Conservation (phyloP, 371 early-diverging fungal genomes). For the Mortierella sp. region DNA sequence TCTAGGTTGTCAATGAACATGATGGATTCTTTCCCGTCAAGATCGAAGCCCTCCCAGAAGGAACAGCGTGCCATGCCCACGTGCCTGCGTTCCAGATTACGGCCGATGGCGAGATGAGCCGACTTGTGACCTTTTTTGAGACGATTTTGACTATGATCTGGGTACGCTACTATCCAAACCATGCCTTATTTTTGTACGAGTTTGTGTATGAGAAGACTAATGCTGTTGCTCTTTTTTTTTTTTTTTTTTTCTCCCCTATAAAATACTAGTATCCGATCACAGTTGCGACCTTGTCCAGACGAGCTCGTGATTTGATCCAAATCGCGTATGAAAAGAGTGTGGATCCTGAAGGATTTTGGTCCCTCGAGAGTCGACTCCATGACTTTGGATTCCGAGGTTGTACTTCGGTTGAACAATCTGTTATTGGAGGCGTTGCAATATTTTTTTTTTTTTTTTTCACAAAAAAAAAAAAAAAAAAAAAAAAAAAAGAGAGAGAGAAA, state of each 20-base stretch:
- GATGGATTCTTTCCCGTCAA: constrained; percentile 84
- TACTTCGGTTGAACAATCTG: constrained; percentile 85
- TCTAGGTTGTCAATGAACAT: constrained; percentile 76
- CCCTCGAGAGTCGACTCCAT: constrained; percentile 73
- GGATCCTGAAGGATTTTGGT: constrained; percentile 60
- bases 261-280: constrained; percentile 83
- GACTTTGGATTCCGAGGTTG: constrained; percentile 93
- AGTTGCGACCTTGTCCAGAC: constrained; percentile 83
- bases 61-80: constrained; percentile 80
- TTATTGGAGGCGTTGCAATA: constrained; percentile 79
- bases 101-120: constrained; percentile 72
- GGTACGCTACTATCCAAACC: constrained; percentile 53
- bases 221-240: not conserved
- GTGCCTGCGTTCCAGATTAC: constrained; percentile 81
- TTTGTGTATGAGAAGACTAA: not conserved
- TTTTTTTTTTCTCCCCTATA: not conserved
- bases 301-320: constrained; percentile 66
- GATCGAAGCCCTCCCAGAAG: constrained; percentile 79
- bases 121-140: constrained; percentile 85
- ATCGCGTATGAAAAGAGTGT: constrained; percentile 68
- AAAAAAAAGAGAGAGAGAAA: too few relatives aligned
- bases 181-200: not conserved
- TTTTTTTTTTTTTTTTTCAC: constrained; percentile 2
- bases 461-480: too few relatives aligned
- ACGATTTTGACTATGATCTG: constrained; percentile 84